Base-by-base conservation (phyloP, 345 rosid species). In the Citrus cavaleriei region DNA sequence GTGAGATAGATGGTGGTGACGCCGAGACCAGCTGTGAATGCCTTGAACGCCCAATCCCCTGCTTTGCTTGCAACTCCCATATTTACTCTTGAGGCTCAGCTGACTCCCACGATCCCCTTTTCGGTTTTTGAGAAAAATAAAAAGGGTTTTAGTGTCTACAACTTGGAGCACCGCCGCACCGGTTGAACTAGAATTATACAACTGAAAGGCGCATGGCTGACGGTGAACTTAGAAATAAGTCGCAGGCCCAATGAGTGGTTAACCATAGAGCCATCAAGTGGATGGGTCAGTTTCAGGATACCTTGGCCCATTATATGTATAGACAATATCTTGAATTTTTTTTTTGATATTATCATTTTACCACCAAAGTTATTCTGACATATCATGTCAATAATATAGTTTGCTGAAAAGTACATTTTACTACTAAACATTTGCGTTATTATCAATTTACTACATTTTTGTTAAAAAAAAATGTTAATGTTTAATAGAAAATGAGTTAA, bases 11-110 rank as follows among this genome's bases (percentile, higher is more conserved):
- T 62, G 80, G 98, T 92, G 83, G 93, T 84, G 42, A 90, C 80
- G 34, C 96, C 98, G 10, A 93, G 90, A 61, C 90, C 88, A 28
- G 94, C 95, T 66, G 95, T 89, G 86, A 93, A 91, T 0, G 88
- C 94, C 85, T 89, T 93, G 86, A 93, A 92, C 40, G 86, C 84
- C 90, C 72, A 86, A 79, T 93, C 96, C 46, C 91, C 96, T 35
- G 88, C 96, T 85, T 77, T 90, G 76, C 73, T 75, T 58, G 77
- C 88, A 18, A 88, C 38, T 69, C 92, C 91, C 93, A 92, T 90
- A 59, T 70, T 78, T 79, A 57, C 69, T 38, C 61, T 21, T 62
- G 65, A 59, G 37, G 64, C 65, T 46, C 46, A 68, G n/a, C 64
- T 32, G 61, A 70, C 6, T 21, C 57, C 6, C 37, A 27, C 1